Conservation (phyloP, 768 basidiomycete genomes). For the Suillus lakei region DNA sequence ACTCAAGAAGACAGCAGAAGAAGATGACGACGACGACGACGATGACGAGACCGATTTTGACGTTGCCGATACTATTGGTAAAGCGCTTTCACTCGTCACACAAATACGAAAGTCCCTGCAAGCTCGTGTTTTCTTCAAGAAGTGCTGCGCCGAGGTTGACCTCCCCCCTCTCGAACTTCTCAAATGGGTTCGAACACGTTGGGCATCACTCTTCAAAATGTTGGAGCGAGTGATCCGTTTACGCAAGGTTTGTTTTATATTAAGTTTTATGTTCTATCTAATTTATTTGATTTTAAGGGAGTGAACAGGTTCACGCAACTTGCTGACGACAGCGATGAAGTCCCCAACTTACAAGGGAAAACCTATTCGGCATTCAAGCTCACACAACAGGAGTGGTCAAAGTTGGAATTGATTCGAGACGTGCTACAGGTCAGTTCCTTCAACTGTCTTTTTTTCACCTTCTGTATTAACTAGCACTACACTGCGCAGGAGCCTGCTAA, state of each 20-base stretch:
- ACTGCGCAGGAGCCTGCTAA: constrained; percentile 19
- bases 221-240: constrained; percentile 14
- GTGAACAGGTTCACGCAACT: constrained; percentile 21
- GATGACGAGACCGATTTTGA: constrained; percentile 12
- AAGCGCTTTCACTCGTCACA: constrained; percentile 10
- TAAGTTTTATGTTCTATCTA: neutral
- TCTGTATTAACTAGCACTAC: constrained; percentile 6
- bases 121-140: constrained; percentile 30
- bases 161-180: constrained; percentile 26
- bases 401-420: constrained; percentile 29
- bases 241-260: neutral
- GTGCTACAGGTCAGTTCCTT: constrained; percentile 26
- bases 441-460: constrained; percentile 15
- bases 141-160: constrained; percentile 9
- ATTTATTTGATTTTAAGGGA: neutral
- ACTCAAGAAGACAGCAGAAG: constrained; percentile 7
- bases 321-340: constrained; percentile 24
- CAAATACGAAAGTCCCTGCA: constrained; percentile 32
- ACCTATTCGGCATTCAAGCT: constrained; percentile 28
- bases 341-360: constrained; percentile 33
- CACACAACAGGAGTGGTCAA: constrained; percentile 26
- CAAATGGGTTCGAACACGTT: constrained; percentile 32
- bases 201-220: constrained; percentile 31
- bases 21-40: neutral
- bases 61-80: constrained; percentile 8